phyloP scores from a whole-genome alignment of 2,329 filamentous ascomycete genomes.

The Xylaria sp. region DNA sequence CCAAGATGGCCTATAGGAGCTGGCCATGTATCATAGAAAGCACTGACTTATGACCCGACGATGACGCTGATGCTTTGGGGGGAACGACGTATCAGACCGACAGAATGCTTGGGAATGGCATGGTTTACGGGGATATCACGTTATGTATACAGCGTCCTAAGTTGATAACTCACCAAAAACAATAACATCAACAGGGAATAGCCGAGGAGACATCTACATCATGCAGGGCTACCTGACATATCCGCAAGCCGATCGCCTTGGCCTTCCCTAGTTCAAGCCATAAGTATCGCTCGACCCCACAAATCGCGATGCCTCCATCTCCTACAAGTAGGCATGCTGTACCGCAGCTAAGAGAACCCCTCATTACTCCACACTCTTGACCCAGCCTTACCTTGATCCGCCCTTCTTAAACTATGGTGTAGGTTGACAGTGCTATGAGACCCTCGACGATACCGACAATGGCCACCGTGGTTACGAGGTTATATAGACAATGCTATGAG shows the following conservation, averaged over 20 bases:
- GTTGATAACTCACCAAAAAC: slow-evolving; percentile 6
- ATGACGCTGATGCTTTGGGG: slow-evolving; percentile 13
- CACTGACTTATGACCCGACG: slow-evolving; percentile 4
- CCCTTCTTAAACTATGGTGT: slow-evolving; percentile 11
- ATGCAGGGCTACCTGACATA: neutral
- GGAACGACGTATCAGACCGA: slow-evolving; percentile 12
- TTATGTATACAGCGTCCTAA: neutral
- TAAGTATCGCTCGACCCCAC: slow-evolving; percentile 18
- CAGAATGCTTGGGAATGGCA: slow-evolving; percentile 8
- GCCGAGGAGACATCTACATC: neutral
- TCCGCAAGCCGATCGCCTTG: slow-evolving; percentile 10
- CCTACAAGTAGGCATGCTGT: neutral
- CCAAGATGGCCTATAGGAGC: slow-evolving; percentile 3
- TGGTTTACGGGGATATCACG: slow-evolving; percentile 2
- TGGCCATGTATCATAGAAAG: slow-evolving; percentile 12
- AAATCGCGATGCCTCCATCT: slow-evolving; percentile 18
- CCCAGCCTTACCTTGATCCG: slow-evolving; percentile 8
- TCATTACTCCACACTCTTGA: slow-evolving; percentile 24
- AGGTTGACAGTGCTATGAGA: slow-evolving; percentile 25
- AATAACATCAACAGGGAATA: slow-evolving; percentile 11
- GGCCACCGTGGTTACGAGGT: slow-evolving; percentile 17
- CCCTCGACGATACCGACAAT: slow-evolving; percentile 28
- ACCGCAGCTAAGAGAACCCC: slow-evolving; percentile 15
- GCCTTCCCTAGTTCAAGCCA: slow-evolving; percentile 10
- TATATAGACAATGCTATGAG: slow-evolving; percentile 14